phyloP scores from a whole-genome alignment of 352 stramenopile genomes.

The Phytophthora sojae region DNA sequence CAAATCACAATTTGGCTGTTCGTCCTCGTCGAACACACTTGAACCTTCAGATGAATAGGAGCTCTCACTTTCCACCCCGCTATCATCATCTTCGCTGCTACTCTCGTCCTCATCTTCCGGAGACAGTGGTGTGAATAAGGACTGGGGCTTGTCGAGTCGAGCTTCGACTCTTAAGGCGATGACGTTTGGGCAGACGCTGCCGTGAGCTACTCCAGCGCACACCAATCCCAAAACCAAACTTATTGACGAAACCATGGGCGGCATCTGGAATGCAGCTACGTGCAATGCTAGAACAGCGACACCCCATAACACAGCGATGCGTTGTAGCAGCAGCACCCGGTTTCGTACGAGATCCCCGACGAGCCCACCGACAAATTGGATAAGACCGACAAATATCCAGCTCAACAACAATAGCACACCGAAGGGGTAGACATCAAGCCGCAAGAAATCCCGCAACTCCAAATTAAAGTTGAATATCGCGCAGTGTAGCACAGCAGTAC shows the following conservation, averaged over 20 bases:
- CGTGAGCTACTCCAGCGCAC: conserved; percentile 53
- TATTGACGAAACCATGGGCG: conserved; percentile 35
- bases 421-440: conserved; percentile 59
- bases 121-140: conserved; percentile 17
- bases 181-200: conserved; percentile 55
- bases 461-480: conserved; percentile 71
- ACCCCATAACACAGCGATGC: conserved; percentile 50
- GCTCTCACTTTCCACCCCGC: conserved; percentile 30
- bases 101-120: conserved; percentile 21
- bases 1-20: conserved; percentile 17
- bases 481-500: conserved; percentile 65
- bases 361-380: conserved; percentile 60
- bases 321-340: conserved; percentile 54
- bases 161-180: conserved; percentile 56
- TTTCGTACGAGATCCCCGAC: conserved; percentile 57
- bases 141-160: conserved; percentile 17
- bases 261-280: conserved; percentile 41
- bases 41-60: conserved; percentile 31
- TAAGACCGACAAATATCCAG: conserved; percentile 61
- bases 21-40: conserved; percentile 12
- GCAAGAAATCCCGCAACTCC: conserved; percentile 54
- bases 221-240: conserved; percentile 51
- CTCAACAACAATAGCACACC: conserved; percentile 63
- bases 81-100: conserved; percentile 33
- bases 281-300: conserved; percentile 58